phyloP scores from a whole-genome alignment of 192 early-diverging fungal genomes.

The Backusella circina region DNA sequence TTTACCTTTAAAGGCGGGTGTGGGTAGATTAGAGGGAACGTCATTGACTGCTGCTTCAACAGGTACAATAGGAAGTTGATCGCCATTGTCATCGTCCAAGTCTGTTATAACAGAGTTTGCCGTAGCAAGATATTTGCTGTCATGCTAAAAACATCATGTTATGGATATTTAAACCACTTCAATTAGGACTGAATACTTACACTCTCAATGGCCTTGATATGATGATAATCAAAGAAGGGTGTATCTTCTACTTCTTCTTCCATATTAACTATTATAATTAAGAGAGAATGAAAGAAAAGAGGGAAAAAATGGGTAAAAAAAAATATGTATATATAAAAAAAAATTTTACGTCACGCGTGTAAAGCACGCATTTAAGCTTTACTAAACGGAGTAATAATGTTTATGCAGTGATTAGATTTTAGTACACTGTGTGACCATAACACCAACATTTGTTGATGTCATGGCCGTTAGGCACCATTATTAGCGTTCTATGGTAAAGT shows the following conservation, averaged over 20 bases:
- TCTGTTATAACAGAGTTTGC: neutral
- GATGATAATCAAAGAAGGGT: slow-evolving; percentile 34
- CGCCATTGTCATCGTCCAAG: neutral
- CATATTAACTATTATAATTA: neutral
- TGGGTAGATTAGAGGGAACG: neutral
- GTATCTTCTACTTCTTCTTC: slow-evolving; percentile 8
- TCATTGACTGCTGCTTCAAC: neutral
- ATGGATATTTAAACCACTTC: neutral
- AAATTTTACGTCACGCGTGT: neutral
- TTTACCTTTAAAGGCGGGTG: neutral
- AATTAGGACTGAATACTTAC: neutral
- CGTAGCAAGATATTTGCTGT: slow-evolving; percentile 15
- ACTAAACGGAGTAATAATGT: neutral
- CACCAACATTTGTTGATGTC: neutral
- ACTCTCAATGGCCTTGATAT: slow-evolving; percentile 25
- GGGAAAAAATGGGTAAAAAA: neutral
- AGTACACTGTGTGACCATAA: neutral
- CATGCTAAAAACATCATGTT: neutral
- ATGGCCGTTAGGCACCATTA: neutral
- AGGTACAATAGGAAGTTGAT: neutral
- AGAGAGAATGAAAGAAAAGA: neutral
- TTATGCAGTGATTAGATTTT: neutral
- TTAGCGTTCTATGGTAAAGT: neutral
- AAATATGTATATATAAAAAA: neutral
- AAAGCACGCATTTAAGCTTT: neutral